Percentiles rank a stretch among this genome's conserved stretches.
These are phyloP conservation scores for Suillus ampliporus DNA, from an alignment of 768 basidiomycete species.

Conservation along the genomic window DNA sequence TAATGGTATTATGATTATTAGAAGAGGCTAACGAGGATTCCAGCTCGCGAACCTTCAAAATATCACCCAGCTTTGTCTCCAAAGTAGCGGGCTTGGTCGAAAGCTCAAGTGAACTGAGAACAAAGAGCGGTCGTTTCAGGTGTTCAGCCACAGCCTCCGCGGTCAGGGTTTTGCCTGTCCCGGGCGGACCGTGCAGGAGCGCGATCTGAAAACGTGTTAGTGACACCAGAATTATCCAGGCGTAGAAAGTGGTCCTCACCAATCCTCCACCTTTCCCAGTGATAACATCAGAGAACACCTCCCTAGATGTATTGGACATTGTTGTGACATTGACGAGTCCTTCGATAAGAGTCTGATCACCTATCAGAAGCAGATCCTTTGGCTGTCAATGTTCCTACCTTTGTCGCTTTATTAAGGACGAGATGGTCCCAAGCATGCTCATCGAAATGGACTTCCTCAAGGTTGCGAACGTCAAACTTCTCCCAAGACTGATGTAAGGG, in stretches of 20 bases:
- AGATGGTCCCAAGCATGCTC: slow-evolving; percentile 62
- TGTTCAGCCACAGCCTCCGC: slow-evolving; percentile 65
- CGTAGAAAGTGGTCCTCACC: slow-evolving; percentile 49
- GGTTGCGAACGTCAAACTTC: slow-evolving; percentile 59
- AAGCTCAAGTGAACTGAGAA: slow-evolving; percentile 60
- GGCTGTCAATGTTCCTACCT: slow-evolving; percentile 31
- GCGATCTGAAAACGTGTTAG: slow-evolving; percentile 20
- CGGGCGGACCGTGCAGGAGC: slow-evolving; percentile 33
- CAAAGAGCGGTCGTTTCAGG: slow-evolving; percentile 56
- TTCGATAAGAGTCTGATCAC: slow-evolving; percentile 43
- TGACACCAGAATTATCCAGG: background rate
- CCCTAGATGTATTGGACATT: slow-evolving; percentile 22
- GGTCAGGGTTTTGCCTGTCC: slow-evolving; percentile 59
- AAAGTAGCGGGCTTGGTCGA: slow-evolving; percentile 52
- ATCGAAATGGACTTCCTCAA: slow-evolving; percentile 61
- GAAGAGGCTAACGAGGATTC: background rate
- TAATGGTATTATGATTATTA: slow-evolving; percentile 47
- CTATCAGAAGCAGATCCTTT: slow-evolving; percentile 18
- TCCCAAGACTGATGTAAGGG: slow-evolving; percentile 45
- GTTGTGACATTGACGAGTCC: slow-evolving; percentile 31
- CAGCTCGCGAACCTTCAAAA: slow-evolving; percentile 21
- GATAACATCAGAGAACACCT: slow-evolving; percentile 54
- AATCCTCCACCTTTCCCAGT: slow-evolving; percentile 68
- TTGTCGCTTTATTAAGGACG: slow-evolving; percentile 58
- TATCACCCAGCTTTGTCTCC: slow-evolving; percentile 43